These are phyloP conservation scores for Neophaeococcomyces mojaviensis DNA, from an alignment of 2,329 filamentous ascomycete species.

Conservation along the genomic window DNA sequence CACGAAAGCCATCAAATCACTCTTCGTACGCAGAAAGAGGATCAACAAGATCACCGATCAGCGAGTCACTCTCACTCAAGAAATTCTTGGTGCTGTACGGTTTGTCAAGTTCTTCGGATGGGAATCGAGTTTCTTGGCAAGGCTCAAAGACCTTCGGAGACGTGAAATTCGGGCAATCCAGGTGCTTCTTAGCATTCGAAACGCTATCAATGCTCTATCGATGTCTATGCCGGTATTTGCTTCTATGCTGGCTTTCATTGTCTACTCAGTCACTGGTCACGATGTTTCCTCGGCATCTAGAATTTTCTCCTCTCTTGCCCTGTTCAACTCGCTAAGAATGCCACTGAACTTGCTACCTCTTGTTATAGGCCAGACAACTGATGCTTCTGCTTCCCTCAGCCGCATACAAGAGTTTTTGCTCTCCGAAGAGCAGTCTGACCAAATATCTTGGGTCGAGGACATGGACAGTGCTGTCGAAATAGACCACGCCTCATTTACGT, in stretches of 20 bases:
- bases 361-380: conserved; percentile 80
- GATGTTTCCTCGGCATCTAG: conserved; percentile 59
- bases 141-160: conserved; percentile 64
- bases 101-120: conserved; percentile 98
- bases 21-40: conserved; percentile 65
- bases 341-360: conserved; percentile 83
- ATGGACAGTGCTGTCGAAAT: conserved; percentile 58
- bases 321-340: conserved; percentile 87
- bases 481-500: conserved; percentile 70
- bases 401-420: conserved; percentile 84
- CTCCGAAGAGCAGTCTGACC: conserved; percentile 75
- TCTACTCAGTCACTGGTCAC: conserved; percentile 58
- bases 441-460: conserved; percentile 50
- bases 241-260: conserved; percentile 92
- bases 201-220: conserved; percentile 74
- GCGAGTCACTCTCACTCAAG: conserved; percentile 81
- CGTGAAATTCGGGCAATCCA: conserved; percentile 80
- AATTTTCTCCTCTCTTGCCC: conserved; percentile 84
- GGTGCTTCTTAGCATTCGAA: conserved; percentile 70
- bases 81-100: conserved; percentile 81
- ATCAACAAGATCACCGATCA: conserved; percentile 96
- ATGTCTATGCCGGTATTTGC: conserved; percentile 85
- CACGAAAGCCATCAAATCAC: conserved; percentile 64
- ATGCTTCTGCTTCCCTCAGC: conserved; percentile 76
- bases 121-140: conserved; percentile 77